Conservation (phyloP, 768 basidiomycete genomes). For the Strobilomyces echinocephalus region DNA sequence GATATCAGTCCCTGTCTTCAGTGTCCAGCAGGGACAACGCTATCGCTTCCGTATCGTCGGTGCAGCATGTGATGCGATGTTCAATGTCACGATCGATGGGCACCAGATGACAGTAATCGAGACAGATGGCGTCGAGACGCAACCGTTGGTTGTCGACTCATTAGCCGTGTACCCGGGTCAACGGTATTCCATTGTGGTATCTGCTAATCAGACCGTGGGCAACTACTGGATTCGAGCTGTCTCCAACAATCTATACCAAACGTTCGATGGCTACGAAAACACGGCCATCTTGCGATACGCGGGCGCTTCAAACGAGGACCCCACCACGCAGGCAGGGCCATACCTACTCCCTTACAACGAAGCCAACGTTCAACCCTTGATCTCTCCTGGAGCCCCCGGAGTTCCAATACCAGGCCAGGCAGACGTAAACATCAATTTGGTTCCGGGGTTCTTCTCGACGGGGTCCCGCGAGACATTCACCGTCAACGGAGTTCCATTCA, state of each 20-base stretch:
- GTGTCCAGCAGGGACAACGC: conserved; percentile 28
- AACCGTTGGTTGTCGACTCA: conserved; percentile 39
- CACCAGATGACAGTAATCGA: conserved; percentile 46
- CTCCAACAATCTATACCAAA: conserved; percentile 2
- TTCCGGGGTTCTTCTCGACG: conserved; percentile 11
- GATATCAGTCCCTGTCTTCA: conserved; percentile 33
- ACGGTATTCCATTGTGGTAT: conserved; percentile 11
- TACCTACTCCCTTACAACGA: conserved; percentile 31
- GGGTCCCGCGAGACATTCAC: neutral
- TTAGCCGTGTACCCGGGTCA: conserved; percentile 42
- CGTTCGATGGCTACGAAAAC: conserved; percentile 30
- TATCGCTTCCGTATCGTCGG: conserved; percentile 37
- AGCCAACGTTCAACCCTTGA: conserved; percentile 32
- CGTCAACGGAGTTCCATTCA: conserved; percentile 31
- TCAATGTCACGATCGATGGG: conserved; percentile 41
- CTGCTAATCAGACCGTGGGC: conserved; percentile 27
- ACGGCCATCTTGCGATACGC: conserved; percentile 41
- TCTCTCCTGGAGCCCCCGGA: conserved; percentile 26
- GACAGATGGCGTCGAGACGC: conserved; percentile 36
- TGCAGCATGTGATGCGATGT: conserved; percentile 41
- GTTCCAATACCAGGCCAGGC: conserved; percentile 33
- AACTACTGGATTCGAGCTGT: conserved; percentile 42
- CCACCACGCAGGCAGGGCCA: conserved; percentile 21
- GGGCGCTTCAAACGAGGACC: conserved; percentile 35
- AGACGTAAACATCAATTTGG: conserved; percentile 36